phyloP scores from a whole-genome alignment of 2,329 filamentous ascomycete species.

The Ceratocystis albifundus region DNA sequence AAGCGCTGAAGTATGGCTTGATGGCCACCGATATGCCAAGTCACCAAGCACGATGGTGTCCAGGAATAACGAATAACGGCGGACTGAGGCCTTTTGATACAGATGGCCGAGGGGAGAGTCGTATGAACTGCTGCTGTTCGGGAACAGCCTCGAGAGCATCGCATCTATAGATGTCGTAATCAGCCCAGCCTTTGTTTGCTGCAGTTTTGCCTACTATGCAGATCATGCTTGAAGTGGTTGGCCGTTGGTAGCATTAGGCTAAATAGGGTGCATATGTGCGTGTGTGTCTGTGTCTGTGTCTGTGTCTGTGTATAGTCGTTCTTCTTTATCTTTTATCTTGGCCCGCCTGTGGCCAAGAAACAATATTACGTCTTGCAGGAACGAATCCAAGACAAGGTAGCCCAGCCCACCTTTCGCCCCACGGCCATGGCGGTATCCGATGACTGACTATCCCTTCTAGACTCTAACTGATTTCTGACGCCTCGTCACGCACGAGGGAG shows the following conservation, averaged over 20 bases:
- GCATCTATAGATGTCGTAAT: neutral
- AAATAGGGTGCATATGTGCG: too few relatives aligned
- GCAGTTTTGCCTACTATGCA: neutral
- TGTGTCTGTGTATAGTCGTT: neutral
- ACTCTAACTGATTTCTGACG: neutral
- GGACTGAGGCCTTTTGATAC: too few relatives aligned
- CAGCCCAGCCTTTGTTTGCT: too few relatives aligned
- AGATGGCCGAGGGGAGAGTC: too few relatives aligned
- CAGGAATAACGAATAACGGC: too few relatives aligned
- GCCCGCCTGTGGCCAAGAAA: too few relatives aligned
- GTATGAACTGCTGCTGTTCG: too few relatives aligned
- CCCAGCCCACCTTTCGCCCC: neutral
- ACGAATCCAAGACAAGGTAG: neutral
- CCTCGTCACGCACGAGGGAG: neutral
- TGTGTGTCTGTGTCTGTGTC: too few relatives aligned
- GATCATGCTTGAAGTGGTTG: neutral
- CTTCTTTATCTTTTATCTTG: neutral
- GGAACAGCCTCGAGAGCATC: neutral
- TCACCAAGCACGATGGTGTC: too few relatives aligned
- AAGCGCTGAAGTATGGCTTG: neutral
- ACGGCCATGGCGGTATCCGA: neutral
- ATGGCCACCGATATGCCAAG: too few relatives aligned
- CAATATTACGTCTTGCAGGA: neutral
- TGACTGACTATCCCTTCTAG: neutral
- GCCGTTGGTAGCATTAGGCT: too few relatives aligned